These are phyloP conservation scores for Leishmania martiniquensis DNA, from an alignment of 208 protist genomes.

Conservation along the genomic window DNA sequence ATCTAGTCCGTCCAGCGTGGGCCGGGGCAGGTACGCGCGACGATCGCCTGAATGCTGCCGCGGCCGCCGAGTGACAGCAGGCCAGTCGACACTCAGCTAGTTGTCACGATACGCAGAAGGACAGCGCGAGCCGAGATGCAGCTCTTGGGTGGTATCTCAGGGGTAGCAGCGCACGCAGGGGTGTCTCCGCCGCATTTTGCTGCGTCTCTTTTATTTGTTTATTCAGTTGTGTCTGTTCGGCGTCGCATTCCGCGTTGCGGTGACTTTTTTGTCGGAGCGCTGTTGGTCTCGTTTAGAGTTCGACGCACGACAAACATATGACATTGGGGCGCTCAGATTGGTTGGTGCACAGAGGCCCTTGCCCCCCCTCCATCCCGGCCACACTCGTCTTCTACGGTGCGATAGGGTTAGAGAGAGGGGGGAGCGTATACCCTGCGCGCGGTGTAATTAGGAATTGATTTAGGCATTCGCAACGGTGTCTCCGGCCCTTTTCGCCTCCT, in stretches of 20 bases:
- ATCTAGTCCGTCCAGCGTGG: background rate
- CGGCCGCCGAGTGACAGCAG: background rate
- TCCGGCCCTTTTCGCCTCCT: background rate
- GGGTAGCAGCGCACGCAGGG: background rate
- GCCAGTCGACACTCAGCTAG: background rate
- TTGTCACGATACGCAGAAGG: background rate
- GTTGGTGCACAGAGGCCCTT: no score
- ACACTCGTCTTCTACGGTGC: background rate
- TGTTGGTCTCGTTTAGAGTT: no score
- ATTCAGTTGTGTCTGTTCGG: background rate
- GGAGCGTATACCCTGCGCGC: background rate
- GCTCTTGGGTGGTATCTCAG: background rate
- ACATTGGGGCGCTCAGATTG: no score
- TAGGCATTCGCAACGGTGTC: background rate
- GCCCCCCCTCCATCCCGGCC: no score
- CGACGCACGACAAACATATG: no score
- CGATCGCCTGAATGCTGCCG: background rate
- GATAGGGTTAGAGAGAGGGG: background rate
- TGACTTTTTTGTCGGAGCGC: no score
- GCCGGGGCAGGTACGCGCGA: background rate
- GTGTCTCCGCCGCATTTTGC: background rate
- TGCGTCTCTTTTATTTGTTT: background rate
- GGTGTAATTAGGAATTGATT: background rate
- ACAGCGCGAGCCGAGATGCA: background rate
- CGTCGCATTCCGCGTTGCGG: background rate